Percentiles rank a stretch among this genome's conserved stretches.
phyloP scores from a whole-genome alignment of 257 asterid species.

The Nicotiana tabacum region DNA sequence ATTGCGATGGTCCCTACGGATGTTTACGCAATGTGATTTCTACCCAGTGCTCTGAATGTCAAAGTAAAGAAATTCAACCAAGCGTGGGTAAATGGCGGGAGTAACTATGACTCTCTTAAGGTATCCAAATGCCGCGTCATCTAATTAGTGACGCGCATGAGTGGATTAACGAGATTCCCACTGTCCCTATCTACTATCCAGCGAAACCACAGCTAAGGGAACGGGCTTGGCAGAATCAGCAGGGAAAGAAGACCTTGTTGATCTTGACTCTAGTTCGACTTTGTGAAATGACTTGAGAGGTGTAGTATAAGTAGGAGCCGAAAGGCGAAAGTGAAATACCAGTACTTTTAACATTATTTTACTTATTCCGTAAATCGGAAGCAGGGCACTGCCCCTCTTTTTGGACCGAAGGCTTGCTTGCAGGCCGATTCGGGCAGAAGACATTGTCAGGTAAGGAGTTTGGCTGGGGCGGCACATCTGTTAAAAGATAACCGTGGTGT shows the following conservation, averaged over 20 bases:
- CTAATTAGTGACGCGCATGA: constrained; percentile 40
- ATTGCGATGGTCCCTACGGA: constrained; percentile 60
- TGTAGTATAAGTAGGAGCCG: too few relatives aligned
- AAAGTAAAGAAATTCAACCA: constrained; percentile 42
- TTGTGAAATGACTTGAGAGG: background rate
- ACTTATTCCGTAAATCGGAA: too few relatives aligned
- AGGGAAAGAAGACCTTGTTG: constrained; percentile 73
- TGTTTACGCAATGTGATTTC: constrained; percentile 55
- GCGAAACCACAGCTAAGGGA: constrained; percentile 6
- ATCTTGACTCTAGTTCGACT: constrained; percentile 58
- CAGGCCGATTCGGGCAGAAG: too few relatives aligned
- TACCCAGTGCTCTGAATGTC: constrained; percentile 43
- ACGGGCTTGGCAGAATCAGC: constrained; percentile 22
- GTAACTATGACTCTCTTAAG: constrained; percentile 49
- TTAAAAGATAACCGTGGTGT: too few relatives aligned
- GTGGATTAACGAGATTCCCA: constrained; percentile 24
- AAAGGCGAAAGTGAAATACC: too few relatives aligned
- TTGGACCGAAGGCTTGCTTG: too few relatives aligned
- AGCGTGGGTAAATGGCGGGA: constrained; percentile 37
- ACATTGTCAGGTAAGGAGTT: too few relatives aligned
- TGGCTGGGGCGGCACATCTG: too few relatives aligned
- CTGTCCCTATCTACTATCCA: constrained; percentile 8
- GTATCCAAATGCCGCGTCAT: constrained; percentile 55
- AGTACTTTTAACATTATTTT: too few relatives aligned
- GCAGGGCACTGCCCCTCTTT: too few relatives aligned